Percentiles rank a stretch among this genome's conserved stretches.
Evolutionary conservation across 768 basidiomycete genomes (phyloP).

Genomic region (Hemileccinum rubropunctum): DNA sequence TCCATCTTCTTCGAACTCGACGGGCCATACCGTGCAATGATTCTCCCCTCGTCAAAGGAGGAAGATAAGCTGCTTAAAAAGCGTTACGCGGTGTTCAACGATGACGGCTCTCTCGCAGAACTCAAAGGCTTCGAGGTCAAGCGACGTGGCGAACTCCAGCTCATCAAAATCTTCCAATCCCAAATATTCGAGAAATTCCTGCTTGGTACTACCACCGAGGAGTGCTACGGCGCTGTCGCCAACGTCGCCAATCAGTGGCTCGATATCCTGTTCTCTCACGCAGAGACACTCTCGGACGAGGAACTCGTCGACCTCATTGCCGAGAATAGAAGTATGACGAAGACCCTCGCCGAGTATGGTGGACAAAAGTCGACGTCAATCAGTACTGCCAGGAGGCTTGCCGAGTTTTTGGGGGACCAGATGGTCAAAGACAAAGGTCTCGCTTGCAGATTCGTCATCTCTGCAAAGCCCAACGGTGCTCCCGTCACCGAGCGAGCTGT

Average conservation of each 20-base stretch:
- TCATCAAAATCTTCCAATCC: constrained; percentile 99
- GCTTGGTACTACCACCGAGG: constrained; percentile 87
- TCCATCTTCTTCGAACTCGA: constrained; percentile 99
- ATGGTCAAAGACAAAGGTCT: constrained; percentile 99
- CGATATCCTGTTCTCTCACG: constrained; percentile 87
- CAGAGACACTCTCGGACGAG: constrained; percentile 80
- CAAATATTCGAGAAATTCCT: constrained; percentile 98
- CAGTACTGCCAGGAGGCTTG: constrained; percentile 90
- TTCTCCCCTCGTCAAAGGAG: constrained; percentile 97
- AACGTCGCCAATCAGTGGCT: constrained; percentile 95
- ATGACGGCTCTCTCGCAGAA: constrained; percentile 96
- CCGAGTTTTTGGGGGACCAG: constrained; percentile 94
- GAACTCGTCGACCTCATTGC: constrained; percentile 98
- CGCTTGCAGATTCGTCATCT: constrained; percentile 98
- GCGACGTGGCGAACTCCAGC: constrained; percentile 92
- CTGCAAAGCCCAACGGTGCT: constrained; percentile 85
- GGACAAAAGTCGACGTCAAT: constrained; percentile 98
- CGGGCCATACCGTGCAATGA: constrained; percentile 99
- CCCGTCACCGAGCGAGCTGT: constrained; percentile 97
- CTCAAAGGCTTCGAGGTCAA: constrained; percentile 99
- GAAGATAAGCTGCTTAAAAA: constrained; percentile 99
- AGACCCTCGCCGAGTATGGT: constrained; percentile 92
- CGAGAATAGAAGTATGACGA: constrained; percentile 97
- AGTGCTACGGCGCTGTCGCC: constrained; percentile 94
- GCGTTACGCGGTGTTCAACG: constrained; percentile 98